A percentile compares a stretch with the other conserved stretches of the same genome.
These are phyloP conservation scores for Dryas octopetala DNA, from an alignment of 306 rosid species.

Conservation along the genomic window DNA sequence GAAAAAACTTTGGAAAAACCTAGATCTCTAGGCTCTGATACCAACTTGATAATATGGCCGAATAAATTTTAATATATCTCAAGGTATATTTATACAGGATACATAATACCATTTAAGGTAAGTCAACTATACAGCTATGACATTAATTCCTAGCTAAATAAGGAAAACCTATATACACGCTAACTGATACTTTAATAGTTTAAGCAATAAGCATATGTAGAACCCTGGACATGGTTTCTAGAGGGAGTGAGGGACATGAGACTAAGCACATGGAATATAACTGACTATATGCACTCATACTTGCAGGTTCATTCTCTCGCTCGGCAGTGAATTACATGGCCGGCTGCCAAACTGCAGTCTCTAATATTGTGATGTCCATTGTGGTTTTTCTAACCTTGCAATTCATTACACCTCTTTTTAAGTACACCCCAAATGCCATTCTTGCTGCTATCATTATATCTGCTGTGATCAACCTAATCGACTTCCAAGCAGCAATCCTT, in stretches of 20 bases:
- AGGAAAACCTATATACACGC: no score
- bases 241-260: not conserved
- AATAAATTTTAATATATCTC: no score
- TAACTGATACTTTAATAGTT: not conserved
- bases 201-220: not conserved
- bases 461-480: slow-evolving; percentile 84
- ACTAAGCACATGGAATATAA: not conserved
- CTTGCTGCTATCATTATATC: slow-evolving; percentile 85
- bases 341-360: slow-evolving; percentile 86
- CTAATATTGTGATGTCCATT: slow-evolving; percentile 83
- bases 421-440: slow-evolving; percentile 93
- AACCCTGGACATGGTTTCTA: not conserved
- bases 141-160: no score
- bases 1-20: no score
- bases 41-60: no score
- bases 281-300: slow-evolving; percentile 26
- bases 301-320: slow-evolving; percentile 92
- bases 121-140: no score
- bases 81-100: no score
- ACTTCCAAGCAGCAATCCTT: slow-evolving; percentile 75
- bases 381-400: slow-evolving; percentile 77
- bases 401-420: slow-evolving; percentile 86
- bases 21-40: no score
- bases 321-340: slow-evolving; percentile 94
- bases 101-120: no score